Conservation (phyloP, 1,139 yeast genomes). For the Pichia cactophila region DNA sequence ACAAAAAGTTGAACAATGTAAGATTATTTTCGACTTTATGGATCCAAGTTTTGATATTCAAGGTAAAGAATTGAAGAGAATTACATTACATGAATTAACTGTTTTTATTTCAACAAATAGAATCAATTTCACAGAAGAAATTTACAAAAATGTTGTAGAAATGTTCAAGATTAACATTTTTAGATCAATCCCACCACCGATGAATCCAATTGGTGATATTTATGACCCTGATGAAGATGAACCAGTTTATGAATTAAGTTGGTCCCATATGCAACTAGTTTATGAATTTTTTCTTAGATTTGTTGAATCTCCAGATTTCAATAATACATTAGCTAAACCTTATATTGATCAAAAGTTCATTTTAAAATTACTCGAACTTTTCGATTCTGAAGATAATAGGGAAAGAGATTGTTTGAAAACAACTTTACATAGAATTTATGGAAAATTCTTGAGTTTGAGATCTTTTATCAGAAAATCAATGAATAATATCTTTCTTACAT, state of each 20-base stretch:
- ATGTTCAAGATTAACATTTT: constrained; percentile 88
- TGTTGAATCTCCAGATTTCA: constrained; percentile 91
- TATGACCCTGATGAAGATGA: constrained; percentile 99
- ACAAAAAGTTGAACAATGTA: constrained; percentile 90
- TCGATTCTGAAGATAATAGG: constrained; percentile 94
- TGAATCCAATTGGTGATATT: constrained; percentile 91
- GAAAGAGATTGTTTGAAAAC: constrained; percentile 95
- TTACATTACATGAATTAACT: constrained; percentile 79
- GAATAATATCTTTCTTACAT: constrained; percentile 85
- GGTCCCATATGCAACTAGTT: constrained; percentile 99
- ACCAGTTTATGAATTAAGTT: constrained; percentile 90
- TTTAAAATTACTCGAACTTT: constrained; percentile 69
- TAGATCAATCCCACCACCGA: constrained; percentile 97
- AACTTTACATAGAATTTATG: constrained; percentile 90
- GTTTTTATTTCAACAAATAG: constrained; percentile 74
- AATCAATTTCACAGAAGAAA: constrained; percentile 80
- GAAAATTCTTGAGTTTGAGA: constrained; percentile 84
- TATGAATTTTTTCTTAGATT: constrained; percentile 90
- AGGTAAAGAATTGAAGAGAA: constrained; percentile 86
- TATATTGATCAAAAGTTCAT: constrained; percentile 90
- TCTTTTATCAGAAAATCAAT: constrained; percentile 88
- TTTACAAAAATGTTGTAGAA: constrained; percentile 79
- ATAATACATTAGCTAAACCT: constrained; percentile 87
- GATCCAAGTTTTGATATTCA: constrained; percentile 89
- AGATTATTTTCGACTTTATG: constrained; percentile 84